These are phyloP conservation scores for Rhytidiadelphus loreus DNA, from an alignment of 225 moss, liverwort and hornwort genomes.

Conservation along the genomic window DNA sequence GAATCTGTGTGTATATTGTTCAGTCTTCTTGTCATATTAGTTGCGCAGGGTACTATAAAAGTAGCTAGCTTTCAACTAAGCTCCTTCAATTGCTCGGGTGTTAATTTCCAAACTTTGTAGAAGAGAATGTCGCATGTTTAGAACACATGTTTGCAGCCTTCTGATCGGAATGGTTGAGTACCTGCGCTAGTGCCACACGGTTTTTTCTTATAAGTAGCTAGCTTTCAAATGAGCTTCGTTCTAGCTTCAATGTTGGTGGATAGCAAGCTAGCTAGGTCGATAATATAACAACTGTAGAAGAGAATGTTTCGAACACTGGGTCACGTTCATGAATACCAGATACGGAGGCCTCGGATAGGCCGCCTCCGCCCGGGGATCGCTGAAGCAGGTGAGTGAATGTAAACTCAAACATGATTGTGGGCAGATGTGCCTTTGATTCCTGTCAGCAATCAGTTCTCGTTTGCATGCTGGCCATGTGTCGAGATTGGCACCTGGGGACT, in stretches of 20 bases:
- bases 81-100: background rate
- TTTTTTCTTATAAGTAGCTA: background rate
- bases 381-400: slow-evolving; percentile 11
- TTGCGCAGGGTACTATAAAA: background rate
- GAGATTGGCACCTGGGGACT: background rate
- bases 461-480: slow-evolving; percentile 4
- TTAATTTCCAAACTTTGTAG: background rate
- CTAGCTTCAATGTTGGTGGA: background rate
- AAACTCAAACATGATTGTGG: background rate
- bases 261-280: background rate
- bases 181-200: background rate
- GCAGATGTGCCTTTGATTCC: background rate
- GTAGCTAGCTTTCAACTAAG: background rate
- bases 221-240: background rate
- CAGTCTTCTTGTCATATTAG: background rate
- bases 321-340: background rate
- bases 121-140: background rate
- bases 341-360: background rate
- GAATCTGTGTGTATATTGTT: background rate
- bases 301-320: background rate
- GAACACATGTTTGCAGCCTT: background rate
- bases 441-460: background rate
- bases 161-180: background rate
- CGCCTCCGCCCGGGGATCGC: background rate
- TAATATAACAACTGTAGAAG: background rate